phyloP scores from a whole-genome alignment of 768 basidiomycete species.

The Lentinula detonsa region DNA sequence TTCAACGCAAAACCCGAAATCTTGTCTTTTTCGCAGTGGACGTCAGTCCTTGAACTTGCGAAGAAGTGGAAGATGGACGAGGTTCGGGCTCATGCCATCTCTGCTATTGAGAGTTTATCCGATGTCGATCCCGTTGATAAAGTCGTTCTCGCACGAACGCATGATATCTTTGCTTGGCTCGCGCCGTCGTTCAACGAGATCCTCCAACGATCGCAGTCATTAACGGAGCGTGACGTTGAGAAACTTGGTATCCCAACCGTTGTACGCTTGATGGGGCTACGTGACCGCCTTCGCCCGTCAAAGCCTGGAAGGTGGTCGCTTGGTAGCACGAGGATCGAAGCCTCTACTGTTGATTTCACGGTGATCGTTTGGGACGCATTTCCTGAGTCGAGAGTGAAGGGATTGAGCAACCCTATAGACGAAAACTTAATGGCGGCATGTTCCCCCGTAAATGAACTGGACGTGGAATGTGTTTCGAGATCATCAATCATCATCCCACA shows the following conservation, averaged over 20 bases:
- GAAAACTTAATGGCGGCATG: not conserved
- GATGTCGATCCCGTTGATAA: slow-evolving; percentile 1
- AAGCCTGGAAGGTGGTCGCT: not conserved
- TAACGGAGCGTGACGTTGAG: not conserved
- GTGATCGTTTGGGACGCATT: not conserved
- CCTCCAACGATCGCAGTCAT: not conserved
- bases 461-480: too few species aligned
- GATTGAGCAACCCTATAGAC: not conserved
- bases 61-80: not conserved
- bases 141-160: not conserved
- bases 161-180: not conserved
- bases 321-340: not conserved
- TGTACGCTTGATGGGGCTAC: not conserved
- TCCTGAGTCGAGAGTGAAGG: not conserved
- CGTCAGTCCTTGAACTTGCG: not conserved
- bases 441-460: not conserved
- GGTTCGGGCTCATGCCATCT: not conserved
- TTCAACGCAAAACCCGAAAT: not conserved
- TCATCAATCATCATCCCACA: too few species aligned
- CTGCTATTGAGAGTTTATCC: not conserved
- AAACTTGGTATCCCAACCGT: not conserved
- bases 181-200: not conserved
- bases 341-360: not conserved
- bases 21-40: not conserved
- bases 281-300: not conserved